Base-by-base conservation (phyloP, 768 basidiomycete genomes). In the Psilocybe subaeruginosa region DNA sequence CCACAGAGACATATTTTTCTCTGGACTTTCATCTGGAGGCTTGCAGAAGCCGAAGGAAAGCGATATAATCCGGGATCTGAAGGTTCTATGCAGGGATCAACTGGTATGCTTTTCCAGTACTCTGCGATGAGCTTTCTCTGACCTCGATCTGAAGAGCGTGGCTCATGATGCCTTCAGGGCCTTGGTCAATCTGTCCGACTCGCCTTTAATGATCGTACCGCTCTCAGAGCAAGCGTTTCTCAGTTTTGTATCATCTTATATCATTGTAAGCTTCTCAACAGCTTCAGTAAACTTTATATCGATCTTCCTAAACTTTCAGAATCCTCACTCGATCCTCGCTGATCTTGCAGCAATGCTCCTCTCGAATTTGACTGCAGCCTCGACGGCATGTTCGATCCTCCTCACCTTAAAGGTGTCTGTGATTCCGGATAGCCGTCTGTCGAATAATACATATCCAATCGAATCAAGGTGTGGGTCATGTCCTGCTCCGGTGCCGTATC, bases 301-400 rank as follows among this genome's bases (percentile, higher is more conserved):
- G 11, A 30, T 33, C 27, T 9, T 43, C 41, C 11, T 23, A 9
- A n/a, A 9, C 5, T 31, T 8, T 14, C 67, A 98, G 95, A 91
- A 95, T 74, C 90, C 93, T n/a, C 86, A 90, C 62, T 88, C 96
- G 8, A 87, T 90, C 59, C 89, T 98, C 29, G 94, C 95, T 35
- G 96, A 98, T 78, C 86, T 99, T 17, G 94, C 95, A 3, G 85
- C 93, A n/a, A 99, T 99, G 97, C 81, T 98, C 1, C 82, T 99
- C 8, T 97, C 95, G n/a, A 99, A 99, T 76, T 77, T 97, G 35
- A 92, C 94, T 8, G 83, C 91, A 4, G 88, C 92, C 47, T 80
- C 91, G 2, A 74, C 83, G 0, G 83, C 91, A 56, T 90, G 92
- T 65, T 77, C 83, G 8, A 72, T 81, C 7, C 73, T 99, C 8